Evolutionary conservation across 495 filamentous ascomycete species (phyloP), one percentile per base, ranked within the genome.

Genomic region (Collariella sp.): DNA sequence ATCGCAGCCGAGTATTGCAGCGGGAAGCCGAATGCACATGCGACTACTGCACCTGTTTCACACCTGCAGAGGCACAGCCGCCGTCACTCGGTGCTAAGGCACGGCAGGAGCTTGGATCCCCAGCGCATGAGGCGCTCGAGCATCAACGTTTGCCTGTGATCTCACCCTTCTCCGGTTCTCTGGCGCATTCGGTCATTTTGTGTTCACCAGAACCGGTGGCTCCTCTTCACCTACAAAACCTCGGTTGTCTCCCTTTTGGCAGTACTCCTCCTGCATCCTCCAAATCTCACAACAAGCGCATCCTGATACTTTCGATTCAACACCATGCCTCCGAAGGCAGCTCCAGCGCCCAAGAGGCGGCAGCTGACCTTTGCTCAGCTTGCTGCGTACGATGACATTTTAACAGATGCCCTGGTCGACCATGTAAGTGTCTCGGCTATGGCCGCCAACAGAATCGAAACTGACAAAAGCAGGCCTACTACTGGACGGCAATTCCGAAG

Each of bases 401-500:
- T 95, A 58, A 97, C 93, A 0, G 94, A 99, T 82, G 85, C 87
- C 54, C 84, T 99, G 33, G 83, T 99, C 39, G 93, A 99, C 71
- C 87, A 88, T 70, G 93, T 96, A 78, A 67, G 88, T 76, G 19
- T 20, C 10, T 16, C 41, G 3, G 16, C 23, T 12, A 34, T 52
- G 33, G 43, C 40, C 26, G 22, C 18, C 10, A 16, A 16, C 18
- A 15, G 34, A 29, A 39, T 34, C 52, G n/a, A 33, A 53, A 47
- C 41, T 50, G 49, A 50, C 31, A 18, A 1, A 3, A 3, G 23
- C 63, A 98, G 94, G 83, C 85, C 13, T 95, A 87, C 65, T 97
- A 87, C 71, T 97, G 94, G 93, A 90, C 91, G 12, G 86, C 80
- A 9, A 95, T 95, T 40, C 89, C 90, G 43, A 99, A 99, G 69